phyloP scores from a whole-genome alignment of 495 filamentous ascomycete species.

The Trichoderma erinaceum region DNA sequence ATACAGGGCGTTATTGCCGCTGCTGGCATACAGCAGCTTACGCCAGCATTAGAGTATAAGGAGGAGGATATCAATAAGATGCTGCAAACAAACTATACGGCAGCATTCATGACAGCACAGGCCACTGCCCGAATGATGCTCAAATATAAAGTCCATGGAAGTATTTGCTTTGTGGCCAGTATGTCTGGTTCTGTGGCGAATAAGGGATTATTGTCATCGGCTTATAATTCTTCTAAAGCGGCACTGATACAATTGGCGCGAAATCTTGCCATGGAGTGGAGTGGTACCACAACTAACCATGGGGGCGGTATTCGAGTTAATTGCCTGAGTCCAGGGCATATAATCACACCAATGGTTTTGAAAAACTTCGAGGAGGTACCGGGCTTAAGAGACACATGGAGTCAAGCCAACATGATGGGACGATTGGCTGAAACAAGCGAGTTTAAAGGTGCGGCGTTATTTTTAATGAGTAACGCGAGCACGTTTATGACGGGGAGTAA shows the following conservation, averaged over 20 bases:
- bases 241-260: constrained; percentile 60
- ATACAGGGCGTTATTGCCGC: constrained; percentile 73
- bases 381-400: constrained; percentile 53
- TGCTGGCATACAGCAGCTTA: constrained; percentile 67
- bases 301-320: constrained; percentile 61
- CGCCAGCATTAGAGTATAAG: constrained; percentile 62
- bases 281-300: constrained; percentile 33
- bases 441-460: constrained; percentile 55
- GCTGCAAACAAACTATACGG: constrained; percentile 71
- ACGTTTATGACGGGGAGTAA: constrained; percentile 67
- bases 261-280: constrained; percentile 69
- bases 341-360: constrained; percentile 66
- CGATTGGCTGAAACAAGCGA: constrained; percentile 57
- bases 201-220: constrained; percentile 57
- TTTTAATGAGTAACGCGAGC: constrained; percentile 56
- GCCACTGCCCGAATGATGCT: constrained; percentile 72
- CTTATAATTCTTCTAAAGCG: constrained; percentile 67
- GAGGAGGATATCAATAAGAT: constrained; percentile 61
- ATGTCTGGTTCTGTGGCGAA: constrained; percentile 73
- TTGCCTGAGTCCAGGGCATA: constrained; percentile 61
- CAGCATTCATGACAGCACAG: constrained; percentile 68
- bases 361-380: constrained; percentile 61
- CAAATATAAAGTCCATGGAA: constrained; percentile 61
- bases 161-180: constrained; percentile 65
- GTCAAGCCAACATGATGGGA: constrained; percentile 65